These are phyloP conservation scores for Micractinium conductrix DNA, from an alignment of 139 green algal species.

Conservation along the genomic window DNA sequence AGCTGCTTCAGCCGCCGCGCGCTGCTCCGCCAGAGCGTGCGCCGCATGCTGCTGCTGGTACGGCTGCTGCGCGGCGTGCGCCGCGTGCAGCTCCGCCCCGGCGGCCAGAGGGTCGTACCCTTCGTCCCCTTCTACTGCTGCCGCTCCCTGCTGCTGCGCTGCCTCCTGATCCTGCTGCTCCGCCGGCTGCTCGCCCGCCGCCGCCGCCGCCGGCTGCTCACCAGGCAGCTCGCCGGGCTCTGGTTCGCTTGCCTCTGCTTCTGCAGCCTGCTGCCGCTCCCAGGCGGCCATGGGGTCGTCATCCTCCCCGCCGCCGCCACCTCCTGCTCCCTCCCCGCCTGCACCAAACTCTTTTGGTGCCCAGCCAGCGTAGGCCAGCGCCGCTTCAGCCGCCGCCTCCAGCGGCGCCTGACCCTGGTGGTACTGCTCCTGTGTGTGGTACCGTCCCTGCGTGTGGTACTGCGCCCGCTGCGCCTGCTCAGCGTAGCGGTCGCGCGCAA, in stretches of 20 bases:
- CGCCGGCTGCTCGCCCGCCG: not conserved
- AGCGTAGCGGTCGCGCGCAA: constrained; percentile 12
- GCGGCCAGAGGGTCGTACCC: constrained; percentile 12
- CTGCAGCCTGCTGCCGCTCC: constrained; percentile 6
- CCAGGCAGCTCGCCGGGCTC: not conserved
- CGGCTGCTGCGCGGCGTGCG: not conserved
- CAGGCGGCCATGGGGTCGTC: constrained; percentile 4
- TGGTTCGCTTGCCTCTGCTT: not conserved
- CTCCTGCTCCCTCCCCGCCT: not conserved
- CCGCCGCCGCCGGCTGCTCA: not conserved
- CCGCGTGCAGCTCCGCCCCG: not conserved
- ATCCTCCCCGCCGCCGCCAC: constrained; percentile 3
- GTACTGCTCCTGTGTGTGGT: not conserved
- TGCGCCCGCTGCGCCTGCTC: not conserved
- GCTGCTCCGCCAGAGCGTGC: not conserved
- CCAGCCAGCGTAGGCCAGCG: constrained; percentile 44
- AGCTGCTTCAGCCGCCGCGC: constrained; percentile 13
- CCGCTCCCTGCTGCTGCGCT: not conserved
- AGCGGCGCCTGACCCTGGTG: not conserved
- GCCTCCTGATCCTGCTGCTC: not conserved
- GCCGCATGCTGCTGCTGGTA: not conserved
- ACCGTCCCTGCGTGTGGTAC: no score
- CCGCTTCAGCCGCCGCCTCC: constrained; percentile 9
- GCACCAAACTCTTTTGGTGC: constrained; percentile 63
- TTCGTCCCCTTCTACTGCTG: not conserved